Percentiles rank a stretch among this genome's conserved stretches.
Conservation (phyloP, 2,329 filamentous ascomycete genomes). For the Beauveria scarabaeidicola region DNA sequence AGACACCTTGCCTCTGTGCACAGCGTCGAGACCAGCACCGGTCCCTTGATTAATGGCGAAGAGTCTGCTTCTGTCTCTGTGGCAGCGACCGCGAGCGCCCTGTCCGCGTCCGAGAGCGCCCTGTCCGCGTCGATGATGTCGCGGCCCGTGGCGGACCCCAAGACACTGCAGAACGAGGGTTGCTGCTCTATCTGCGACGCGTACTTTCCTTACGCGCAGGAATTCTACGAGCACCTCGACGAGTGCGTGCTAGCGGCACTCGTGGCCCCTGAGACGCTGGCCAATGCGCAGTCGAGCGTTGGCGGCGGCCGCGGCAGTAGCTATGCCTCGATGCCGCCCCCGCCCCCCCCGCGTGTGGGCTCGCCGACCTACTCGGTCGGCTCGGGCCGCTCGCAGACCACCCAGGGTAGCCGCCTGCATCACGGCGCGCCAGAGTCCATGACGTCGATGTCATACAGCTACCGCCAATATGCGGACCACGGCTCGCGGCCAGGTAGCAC, state of each 20-base stretch:
- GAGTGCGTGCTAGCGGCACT: slow-evolving; percentile 54
- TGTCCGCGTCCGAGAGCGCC: neutral
- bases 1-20: slow-evolving; percentile 88
- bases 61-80: neutral
- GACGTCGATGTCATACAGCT: neutral
- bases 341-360: neutral
- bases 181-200: slow-evolving; percentile 86
- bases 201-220: slow-evolving; percentile 74
- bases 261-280: slow-evolving; percentile 28
- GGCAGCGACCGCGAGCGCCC: neutral
- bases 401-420: neutral
- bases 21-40: slow-evolving; percentile 55
- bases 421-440: neutral
- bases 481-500: slow-evolving; percentile 3
- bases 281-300: neutral
- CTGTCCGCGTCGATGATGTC: neutral
- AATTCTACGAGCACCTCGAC: slow-evolving; percentile 94
- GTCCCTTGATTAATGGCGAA: neutral
- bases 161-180: slow-evolving; percentile 10
- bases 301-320: neutral
- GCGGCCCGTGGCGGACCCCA: slow-evolving; percentile 7
- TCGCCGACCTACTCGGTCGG: neutral
- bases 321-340: slow-evolving; percentile 5
- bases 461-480: slow-evolving; percentile 1
- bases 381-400: slow-evolving; percentile 1